Evolutionary conservation across 192 early-diverging fungal species (phyloP).

Genomic region (Coemansia sp.): DNA sequence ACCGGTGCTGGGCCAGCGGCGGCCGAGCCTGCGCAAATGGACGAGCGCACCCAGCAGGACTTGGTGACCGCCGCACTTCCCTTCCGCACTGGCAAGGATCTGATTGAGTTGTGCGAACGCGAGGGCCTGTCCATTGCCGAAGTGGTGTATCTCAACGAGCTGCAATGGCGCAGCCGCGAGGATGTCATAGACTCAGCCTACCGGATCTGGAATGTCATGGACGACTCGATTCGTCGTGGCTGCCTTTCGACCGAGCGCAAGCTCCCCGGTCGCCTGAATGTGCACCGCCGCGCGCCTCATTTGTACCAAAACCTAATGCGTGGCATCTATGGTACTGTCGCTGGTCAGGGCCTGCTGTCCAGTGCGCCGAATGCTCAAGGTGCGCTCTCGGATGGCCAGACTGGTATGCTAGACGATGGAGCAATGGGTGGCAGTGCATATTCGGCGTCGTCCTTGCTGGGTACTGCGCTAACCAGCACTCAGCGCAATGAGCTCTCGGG

Average conservation of each 20-base stretch:
- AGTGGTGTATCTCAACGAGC: slow-evolving; percentile 93
- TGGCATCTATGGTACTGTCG: slow-evolving; percentile 64
- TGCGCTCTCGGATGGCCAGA: slow-evolving; percentile 23
- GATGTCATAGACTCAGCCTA: slow-evolving; percentile 78
- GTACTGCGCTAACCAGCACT: slow-evolving; percentile 40
- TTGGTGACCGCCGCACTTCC: slow-evolving; percentile 81
- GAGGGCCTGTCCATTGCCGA: slow-evolving; percentile 93
- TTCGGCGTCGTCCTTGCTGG: slow-evolving; percentile 23
- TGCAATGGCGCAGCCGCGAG: slow-evolving; percentile 83
- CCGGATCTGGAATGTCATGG: slow-evolving; percentile 93
- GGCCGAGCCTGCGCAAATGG: slow-evolving; percentile 48
- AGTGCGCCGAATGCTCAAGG: slow-evolving; percentile 13
- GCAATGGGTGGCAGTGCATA: neutral
- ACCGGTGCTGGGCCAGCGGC: neutral
- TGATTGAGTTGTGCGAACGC: slow-evolving; percentile 81
- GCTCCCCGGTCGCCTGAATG: slow-evolving; percentile 83
- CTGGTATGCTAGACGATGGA: neutral
- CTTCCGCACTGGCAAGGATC: slow-evolving; percentile 77
- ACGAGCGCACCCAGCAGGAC: slow-evolving; percentile 69
- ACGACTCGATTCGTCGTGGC: slow-evolving; percentile 80
- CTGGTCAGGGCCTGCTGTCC: slow-evolving; percentile 32
- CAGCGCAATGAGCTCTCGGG: slow-evolving; percentile 51
- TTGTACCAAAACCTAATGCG: slow-evolving; percentile 87
- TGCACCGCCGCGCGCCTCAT: slow-evolving; percentile 82
- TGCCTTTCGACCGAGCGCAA: slow-evolving; percentile 64